phyloP scores from a whole-genome alignment of 805 yeast species.

The Crinitomyces ghanaensis region DNA sequence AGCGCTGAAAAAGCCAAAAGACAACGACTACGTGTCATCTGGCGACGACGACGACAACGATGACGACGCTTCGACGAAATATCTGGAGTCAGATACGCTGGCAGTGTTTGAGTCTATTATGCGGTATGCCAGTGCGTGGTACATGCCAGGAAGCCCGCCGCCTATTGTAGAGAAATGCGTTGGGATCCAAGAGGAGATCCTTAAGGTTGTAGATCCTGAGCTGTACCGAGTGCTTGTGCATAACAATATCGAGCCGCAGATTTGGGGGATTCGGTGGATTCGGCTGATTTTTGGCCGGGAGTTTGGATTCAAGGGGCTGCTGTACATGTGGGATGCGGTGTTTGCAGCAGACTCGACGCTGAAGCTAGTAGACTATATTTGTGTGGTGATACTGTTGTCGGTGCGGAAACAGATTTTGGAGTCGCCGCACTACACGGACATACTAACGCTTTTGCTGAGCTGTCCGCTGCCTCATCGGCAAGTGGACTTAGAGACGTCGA shows the following conservation, averaged over 20 bases:
- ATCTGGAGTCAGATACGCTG: conserved; percentile 24
- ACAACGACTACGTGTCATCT: no score
- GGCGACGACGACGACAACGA: not conserved
- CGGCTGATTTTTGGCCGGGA: conserved; percentile 27
- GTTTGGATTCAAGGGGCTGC: conserved; percentile 20
- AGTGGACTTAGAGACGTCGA: conserved; percentile 8
- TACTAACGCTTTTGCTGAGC: conserved; percentile 15
- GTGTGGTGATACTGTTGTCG: conserved; percentile 25
- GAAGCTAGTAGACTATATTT: conserved; percentile 25
- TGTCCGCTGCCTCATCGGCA: conserved; percentile 16
- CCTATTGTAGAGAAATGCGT: conserved; percentile 23
- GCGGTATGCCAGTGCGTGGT: conserved; percentile 24
- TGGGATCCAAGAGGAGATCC: conserved; percentile 22
- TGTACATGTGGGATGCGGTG: conserved; percentile 26
- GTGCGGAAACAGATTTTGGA: conserved; percentile 15
- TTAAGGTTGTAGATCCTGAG: conserved; percentile 22
- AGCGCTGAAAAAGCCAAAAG: not conserved
- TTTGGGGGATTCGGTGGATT: conserved; percentile 30
- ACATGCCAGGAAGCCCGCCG: conserved; percentile 16
- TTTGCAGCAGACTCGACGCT: conserved; percentile 24
- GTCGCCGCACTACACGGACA: conserved; percentile 12
- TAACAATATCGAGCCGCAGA: conserved; percentile 26
- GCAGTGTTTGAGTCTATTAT: conserved; percentile 22
- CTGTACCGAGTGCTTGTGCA: conserved; percentile 17
- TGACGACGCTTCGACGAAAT: conserved; percentile 3